Evolutionary conservation across 2,329 filamentous ascomycete genomes (phyloP), one percentile per base, ranked within the genome.

Genomic region (Sclerotinia glacialis): DNA sequence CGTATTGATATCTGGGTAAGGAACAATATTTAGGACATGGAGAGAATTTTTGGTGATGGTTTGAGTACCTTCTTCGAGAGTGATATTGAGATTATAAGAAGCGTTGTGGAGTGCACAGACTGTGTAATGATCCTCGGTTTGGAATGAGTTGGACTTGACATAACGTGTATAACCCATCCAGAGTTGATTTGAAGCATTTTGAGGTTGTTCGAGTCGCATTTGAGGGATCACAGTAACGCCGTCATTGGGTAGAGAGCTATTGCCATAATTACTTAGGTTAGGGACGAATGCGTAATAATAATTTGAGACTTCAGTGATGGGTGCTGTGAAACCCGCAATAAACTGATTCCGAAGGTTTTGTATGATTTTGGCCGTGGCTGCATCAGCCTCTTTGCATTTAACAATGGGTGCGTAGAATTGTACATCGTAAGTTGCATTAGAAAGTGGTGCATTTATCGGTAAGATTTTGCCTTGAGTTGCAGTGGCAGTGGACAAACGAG

Each of bases 271-370:
- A 11, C 59, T 60, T 3, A 70, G 31, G n/a, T 68, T 65, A 1
- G 70, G 70, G 23, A 71, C 67, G n/a, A 69, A 67, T 3, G 66
- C 67, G 46, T 68, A 69, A 23, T 70, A 71, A 37, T 62, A 64
- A 5, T 67, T 69, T 14, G 44, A 53, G 16, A 66, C 37, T 50
- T 70, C 63, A 12, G 46, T 62, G 14, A 64, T 34, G 11, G 44
- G 23, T 65, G 61, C 44, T 28, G 53, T 60, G 23, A 37, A 23
- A 31, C 42, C 42, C 12, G 59, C 34, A 16, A 47, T n/a, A 21
- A 26, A 55, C 18, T 64, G 18, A 21, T 31, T 23, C 21, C 61
- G 61, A 23, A 69, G 46, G 0, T 47, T 40, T 21, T 69, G 54
- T 23, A 71, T 71, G 16, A 68, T 64, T 7, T 4, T 55, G 16